phyloP scores from a whole-genome alignment of 495 filamentous ascomycete species.

The Neurospora intermedia region DNA sequence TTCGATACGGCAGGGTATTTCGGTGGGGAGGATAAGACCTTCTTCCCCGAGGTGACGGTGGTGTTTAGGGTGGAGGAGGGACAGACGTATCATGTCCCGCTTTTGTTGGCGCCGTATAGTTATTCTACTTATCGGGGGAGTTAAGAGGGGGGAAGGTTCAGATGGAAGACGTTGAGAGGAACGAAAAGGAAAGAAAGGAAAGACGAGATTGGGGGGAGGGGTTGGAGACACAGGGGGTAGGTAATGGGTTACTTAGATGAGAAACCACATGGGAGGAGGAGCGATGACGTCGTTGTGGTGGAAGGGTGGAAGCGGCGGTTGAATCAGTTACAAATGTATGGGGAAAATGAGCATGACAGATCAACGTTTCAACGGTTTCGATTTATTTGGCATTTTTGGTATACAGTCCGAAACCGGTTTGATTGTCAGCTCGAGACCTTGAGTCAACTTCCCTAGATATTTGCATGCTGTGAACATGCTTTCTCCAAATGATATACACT shows the following conservation, averaged over 20 bases:
- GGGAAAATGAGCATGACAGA: not conserved
- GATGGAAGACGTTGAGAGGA: too few relatives aligned
- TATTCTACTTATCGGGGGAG: slow-evolving; percentile 89
- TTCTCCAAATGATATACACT: too few relatives aligned
- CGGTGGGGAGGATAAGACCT: slow-evolving; percentile 61
- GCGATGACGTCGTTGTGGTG: not conserved
- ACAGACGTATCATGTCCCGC: slow-evolving; percentile 85
- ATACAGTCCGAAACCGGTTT: too few relatives aligned
- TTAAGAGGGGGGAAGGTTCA: slow-evolving; percentile 14
- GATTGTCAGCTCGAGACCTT: too few relatives aligned
- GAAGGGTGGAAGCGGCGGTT: not conserved
- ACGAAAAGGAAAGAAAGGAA: not conserved
- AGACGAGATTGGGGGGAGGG: not conserved
- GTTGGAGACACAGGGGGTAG: not conserved
- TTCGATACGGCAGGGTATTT: slow-evolving; percentile 76
- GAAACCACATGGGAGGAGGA: not conserved
- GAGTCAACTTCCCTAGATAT: too few relatives aligned
- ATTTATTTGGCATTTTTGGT: not conserved
- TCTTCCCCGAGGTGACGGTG: slow-evolving; percentile 87
- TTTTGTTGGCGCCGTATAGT: slow-evolving; percentile 79
- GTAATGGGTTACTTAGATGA: not conserved
- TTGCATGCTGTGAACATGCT: too few relatives aligned
- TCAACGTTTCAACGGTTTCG: not conserved
- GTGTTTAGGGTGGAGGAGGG: slow-evolving; percentile 64
- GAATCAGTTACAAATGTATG: not conserved